Evolutionary conservation across 768 basidiomycete genomes (phyloP).

Genomic region (Termitomyces sp.): DNA sequence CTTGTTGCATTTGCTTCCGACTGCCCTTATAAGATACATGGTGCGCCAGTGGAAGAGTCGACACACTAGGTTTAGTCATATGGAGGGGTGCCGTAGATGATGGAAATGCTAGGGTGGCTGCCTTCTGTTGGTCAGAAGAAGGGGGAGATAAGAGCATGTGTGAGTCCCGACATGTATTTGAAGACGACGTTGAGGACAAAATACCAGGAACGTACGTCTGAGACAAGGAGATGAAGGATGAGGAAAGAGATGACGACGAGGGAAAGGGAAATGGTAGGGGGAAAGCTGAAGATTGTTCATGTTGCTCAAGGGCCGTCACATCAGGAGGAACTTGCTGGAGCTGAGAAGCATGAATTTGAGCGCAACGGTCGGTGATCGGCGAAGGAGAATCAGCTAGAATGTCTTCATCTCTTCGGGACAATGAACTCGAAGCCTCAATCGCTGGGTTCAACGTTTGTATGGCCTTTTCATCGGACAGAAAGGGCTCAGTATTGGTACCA

Average conservation of each 20-base stretch:
- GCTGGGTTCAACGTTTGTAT: no score
- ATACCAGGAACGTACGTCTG: background rate
- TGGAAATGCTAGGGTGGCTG: background rate
- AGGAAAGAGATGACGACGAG: background rate
- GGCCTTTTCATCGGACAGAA: no score
- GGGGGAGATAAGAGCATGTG: background rate
- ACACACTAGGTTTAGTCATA: background rate
- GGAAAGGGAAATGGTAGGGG: background rate
- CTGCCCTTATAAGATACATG: background rate
- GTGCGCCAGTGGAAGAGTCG: background rate
- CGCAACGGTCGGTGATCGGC: background rate
- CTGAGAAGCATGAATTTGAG: background rate
- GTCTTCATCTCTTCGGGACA: no score
- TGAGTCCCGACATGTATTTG: background rate
- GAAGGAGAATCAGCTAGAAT: background rate
- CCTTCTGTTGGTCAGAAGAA: background rate
- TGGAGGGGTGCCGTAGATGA: background rate
- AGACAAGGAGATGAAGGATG: background rate
- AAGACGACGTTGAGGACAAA: background rate
- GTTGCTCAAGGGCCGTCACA: background rate
- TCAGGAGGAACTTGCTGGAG: background rate
- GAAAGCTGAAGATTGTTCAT: background rate
- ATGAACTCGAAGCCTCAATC: no score
- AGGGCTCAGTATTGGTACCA: no score
- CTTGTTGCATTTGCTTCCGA: background rate